phyloP scores from a whole-genome alignment of 1,284 basidiomycete species.

The Naganishia sp. region DNA sequence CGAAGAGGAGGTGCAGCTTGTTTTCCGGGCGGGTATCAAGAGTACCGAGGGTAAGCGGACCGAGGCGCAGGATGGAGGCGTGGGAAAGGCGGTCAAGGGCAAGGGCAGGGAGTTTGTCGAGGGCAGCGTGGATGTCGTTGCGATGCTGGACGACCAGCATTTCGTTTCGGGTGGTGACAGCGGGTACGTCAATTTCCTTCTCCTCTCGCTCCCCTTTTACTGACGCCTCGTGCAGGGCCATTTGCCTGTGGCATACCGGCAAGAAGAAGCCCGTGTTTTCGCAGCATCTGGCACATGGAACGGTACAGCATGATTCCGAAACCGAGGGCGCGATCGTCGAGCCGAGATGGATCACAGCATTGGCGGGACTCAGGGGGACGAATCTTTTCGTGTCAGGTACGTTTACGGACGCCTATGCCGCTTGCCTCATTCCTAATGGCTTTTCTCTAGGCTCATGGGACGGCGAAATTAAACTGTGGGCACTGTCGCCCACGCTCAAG shows the following conservation, averaged over 20 bases:
- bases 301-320: conserved; percentile 68
- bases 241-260: conserved; percentile 86
- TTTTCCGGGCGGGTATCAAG: conserved; percentile 87
- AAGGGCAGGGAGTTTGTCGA: conserved; percentile 68
- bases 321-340: conserved; percentile 72
- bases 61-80: conserved; percentile 40
- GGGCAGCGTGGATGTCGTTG: conserved; percentile 86
- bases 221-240: conserved; percentile 61
- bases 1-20: conserved; percentile 90
- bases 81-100: conserved; percentile 50
- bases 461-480: conserved; percentile 84
- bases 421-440: background rate
- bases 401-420: conserved; percentile 36
- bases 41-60: conserved; percentile 61
- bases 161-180: conserved; percentile 95
- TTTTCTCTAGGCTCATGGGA: conserved; percentile 79
- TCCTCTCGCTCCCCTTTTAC: conserved; percentile 12
- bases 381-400: conserved; percentile 87
- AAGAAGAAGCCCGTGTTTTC: conserved; percentile 96
- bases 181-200: conserved; percentile 63
- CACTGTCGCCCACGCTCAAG: conserved; percentile 71
- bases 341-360: conserved; percentile 86
- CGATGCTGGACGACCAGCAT: conserved; percentile 90
- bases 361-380: conserved; percentile 80
- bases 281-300: conserved; percentile 79